Evolutionary conservation across 257 asterid genomes (phyloP).

Genomic region (Salvia rosmarinus): DNA sequence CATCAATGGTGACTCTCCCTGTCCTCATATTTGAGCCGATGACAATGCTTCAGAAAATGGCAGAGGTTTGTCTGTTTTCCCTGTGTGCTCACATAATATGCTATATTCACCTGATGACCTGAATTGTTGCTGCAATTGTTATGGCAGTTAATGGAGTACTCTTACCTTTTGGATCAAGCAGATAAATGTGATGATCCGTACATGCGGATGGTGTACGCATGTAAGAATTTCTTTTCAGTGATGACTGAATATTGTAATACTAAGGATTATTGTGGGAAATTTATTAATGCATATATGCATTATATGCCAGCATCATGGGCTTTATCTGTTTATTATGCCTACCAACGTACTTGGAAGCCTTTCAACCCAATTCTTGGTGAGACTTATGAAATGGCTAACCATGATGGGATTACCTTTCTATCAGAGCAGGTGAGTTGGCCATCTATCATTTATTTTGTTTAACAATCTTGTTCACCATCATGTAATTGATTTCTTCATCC

Average conservation of each 20-base stretch:
- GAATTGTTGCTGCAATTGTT: constrained; percentile 27
- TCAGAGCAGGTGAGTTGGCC: constrained; percentile 81
- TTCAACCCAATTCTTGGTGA: constrained; percentile 98
- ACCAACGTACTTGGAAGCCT: constrained; percentile 99
- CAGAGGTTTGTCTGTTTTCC: constrained; percentile 70
- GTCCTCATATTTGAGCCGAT: constrained; percentile 97
- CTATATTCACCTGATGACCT: not conserved
- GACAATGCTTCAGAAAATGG: constrained; percentile 99
- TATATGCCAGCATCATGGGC: constrained; percentile 94
- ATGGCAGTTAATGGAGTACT: constrained; percentile 94
- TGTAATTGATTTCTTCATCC: constrained; percentile 27
- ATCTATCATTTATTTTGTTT: constrained; percentile 8
- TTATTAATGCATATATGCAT: constrained; percentile 14
- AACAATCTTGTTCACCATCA: constrained; percentile 4
- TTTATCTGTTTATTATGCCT: constrained; percentile 84
- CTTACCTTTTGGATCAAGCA: constrained; percentile 86
- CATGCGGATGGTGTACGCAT: constrained; percentile 90
- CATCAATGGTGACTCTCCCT: constrained; percentile 99
- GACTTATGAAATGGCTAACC: constrained; percentile 91
- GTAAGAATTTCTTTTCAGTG: constrained; percentile 37
- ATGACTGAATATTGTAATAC: not conserved
- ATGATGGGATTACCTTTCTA: constrained; percentile 78
- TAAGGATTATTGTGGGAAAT: constrained; percentile 2
- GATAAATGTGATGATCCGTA: constrained; percentile 94
- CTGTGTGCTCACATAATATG: constrained; percentile 21